phyloP scores from a whole-genome alignment of 306 rosid genomes.

The Vachellia pachyceras region DNA sequence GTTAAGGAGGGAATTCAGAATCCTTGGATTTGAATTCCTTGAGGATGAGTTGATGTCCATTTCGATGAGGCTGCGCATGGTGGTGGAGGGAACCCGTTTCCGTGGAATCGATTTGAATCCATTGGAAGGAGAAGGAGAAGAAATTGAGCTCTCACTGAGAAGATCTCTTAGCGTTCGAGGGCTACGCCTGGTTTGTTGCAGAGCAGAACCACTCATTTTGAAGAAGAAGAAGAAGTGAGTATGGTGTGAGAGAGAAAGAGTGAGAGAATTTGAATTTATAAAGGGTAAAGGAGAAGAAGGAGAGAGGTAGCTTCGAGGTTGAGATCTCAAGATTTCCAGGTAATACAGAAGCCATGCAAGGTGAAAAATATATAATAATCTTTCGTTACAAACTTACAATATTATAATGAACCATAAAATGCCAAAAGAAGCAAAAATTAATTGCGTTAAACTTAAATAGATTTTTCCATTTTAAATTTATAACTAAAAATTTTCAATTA shows the following conservation, averaged over 20 bases:
- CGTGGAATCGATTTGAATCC: conserved; percentile 66
- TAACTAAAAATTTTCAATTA: too few relatives aligned
- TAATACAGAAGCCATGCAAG: conserved; percentile 23
- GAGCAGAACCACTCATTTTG: conserved; percentile 31
- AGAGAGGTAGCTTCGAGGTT: conserved; percentile 64
- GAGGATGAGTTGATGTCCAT: neutral
- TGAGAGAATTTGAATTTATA: conserved; percentile 24
- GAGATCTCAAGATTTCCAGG: conserved; percentile 58
- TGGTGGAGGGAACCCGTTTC: conserved; percentile 34
- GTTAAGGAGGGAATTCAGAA: conserved; percentile 49
- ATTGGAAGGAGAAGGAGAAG: conserved; percentile 59
- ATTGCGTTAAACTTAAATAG: neutral
- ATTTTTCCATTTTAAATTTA: neutral
- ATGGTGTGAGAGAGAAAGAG: neutral
- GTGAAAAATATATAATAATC: neutral
- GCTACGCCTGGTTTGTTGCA: conserved; percentile 44
- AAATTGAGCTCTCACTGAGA: conserved; percentile 52
- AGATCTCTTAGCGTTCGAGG: conserved; percentile 77
- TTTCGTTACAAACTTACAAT: neutral
- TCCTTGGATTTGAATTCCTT: conserved; percentile 17
- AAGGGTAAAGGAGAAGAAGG: conserved; percentile 49
- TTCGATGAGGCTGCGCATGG: conserved; percentile 21
- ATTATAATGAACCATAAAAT: neutral
- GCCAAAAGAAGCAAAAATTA: neutral
- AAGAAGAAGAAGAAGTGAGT: conserved; percentile 2